Percentiles rank a stretch among this genome's conserved stretches.
phyloP scores from a whole-genome alignment of 148 eudicot genomes.

The Talinum fruticosum region DNA sequence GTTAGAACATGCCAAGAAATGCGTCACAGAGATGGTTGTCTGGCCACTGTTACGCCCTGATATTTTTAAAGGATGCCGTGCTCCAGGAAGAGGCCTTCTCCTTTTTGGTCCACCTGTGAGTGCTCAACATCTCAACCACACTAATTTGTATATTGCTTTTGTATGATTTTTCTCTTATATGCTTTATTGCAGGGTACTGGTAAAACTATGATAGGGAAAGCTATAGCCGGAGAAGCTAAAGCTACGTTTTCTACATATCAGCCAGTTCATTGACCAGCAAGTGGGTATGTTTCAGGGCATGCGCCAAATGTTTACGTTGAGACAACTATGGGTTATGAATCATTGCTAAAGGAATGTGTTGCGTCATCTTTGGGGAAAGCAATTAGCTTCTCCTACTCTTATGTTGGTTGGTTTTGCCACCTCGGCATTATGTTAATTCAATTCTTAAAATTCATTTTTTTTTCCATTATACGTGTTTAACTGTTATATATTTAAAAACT shows the following conservation, averaged over 20 bases:
- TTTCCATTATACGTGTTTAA: neutral
- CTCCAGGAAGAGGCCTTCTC: slow-evolving; percentile 99
- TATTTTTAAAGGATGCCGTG: slow-evolving; percentile 96
- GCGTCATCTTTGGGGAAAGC: neutral
- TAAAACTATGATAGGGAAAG: slow-evolving; percentile 97
- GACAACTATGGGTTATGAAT: neutral
- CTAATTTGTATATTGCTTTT: neutral
- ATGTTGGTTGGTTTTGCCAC: slow-evolving; percentile 10
- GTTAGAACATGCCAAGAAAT: slow-evolving; percentile 94
- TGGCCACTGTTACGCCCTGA: slow-evolving; percentile 98
- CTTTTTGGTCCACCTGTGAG: slow-evolving; percentile 98
- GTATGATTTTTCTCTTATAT: neutral
- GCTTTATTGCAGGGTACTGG: slow-evolving; percentile 74
- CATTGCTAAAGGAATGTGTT: neutral
- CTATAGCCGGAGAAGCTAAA: slow-evolving; percentile 96
- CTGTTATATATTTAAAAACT: neutral
- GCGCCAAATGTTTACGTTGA: neutral
- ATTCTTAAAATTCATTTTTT: neutral
- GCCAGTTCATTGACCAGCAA: slow-evolving; percentile 97
- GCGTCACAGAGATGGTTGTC: slow-evolving; percentile 98
- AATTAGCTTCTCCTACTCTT: neutral
- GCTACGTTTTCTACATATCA: slow-evolving; percentile 96
- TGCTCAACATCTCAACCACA: slow-evolving; percentile 15
- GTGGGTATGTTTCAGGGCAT: slow-evolving; percentile 61
- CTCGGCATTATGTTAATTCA: neutral